These are phyloP conservation scores for Tilletia indica DNA, from an alignment of 1,284 basidiomycete species.

Conservation along the genomic window DNA sequence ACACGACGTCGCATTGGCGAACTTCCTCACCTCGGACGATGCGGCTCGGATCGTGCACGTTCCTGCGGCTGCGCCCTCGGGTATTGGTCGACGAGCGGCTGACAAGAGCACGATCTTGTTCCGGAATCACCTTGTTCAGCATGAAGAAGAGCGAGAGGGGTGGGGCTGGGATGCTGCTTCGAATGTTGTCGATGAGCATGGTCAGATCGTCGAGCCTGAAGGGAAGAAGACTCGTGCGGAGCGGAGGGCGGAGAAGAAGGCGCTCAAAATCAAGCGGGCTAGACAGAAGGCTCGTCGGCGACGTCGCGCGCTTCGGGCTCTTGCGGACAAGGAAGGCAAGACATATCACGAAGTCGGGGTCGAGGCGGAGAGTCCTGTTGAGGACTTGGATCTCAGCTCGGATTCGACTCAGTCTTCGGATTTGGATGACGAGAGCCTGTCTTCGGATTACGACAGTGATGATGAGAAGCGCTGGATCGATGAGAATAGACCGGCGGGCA, in stretches of 20 bases:
- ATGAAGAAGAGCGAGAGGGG: conserved; percentile 51
- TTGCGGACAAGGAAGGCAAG: conserved; percentile 34
- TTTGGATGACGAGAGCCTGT: conserved; percentile 22
- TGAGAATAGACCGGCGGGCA: conserved; percentile 47
- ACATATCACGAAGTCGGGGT: conserved; percentile 38
- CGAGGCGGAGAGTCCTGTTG: conserved; percentile 44
- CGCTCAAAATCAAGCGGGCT: conserved; percentile 37
- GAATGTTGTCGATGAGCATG: conserved; percentile 23
- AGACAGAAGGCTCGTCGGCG: conserved; percentile 25
- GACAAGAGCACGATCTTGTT: conserved; percentile 50
- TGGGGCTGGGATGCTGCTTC: conserved; percentile 52
- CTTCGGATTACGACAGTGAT: conserved; percentile 26
- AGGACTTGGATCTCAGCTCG: conserved; percentile 42
- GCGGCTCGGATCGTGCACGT: conserved; percentile 17
- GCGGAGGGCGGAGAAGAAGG: conserved; percentile 35
- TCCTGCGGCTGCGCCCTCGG: conserved; percentile 42
- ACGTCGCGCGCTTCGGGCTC: conserved; percentile 35
- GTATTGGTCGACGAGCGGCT: conserved; percentile 49
- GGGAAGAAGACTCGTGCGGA: conserved; percentile 24
- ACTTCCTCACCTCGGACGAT: conserved; percentile 24
- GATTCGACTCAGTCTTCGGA: conserved; percentile 28
- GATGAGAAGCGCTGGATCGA: conserved; percentile 41
- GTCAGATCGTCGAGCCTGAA: conserved; percentile 23
- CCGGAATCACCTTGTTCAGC: conserved; percentile 51
- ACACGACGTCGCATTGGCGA: conserved; percentile 25